phyloP scores from a whole-genome alignment of 2,329 filamentous ascomycete species.

The Hymenotorrendiella dingleyae region DNA sequence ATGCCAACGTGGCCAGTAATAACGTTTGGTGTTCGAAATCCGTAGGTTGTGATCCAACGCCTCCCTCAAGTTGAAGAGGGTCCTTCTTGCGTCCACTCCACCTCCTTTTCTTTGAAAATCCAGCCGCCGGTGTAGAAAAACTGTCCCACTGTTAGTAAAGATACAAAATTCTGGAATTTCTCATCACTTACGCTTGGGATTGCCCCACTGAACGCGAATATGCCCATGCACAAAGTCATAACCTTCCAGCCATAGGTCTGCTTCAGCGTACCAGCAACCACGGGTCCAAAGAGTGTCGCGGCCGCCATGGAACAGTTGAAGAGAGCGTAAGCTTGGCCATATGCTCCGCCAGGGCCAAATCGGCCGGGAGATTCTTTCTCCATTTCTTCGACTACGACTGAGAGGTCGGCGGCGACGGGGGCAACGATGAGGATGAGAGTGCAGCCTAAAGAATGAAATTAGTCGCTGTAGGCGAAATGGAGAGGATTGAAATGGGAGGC shows the following conservation, averaged over 20 bases:
- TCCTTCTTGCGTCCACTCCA: too few species aligned
- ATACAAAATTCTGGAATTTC: background rate
- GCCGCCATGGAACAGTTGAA: constrained; percentile 47
- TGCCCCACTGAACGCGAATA: constrained; percentile 22
- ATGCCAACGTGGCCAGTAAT: too few species aligned
- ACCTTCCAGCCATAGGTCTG: constrained; percentile 42
- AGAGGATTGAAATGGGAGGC: constrained; percentile 16
- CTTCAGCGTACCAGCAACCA: constrained; percentile 44
- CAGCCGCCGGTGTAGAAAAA: background rate
- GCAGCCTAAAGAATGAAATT: background rate
- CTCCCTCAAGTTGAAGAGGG: too few species aligned
- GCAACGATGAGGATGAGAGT: constrained; percentile 53
- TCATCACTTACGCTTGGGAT: constrained; percentile 65
- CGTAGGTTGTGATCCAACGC: too few species aligned
- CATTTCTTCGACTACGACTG: constrained; percentile 47
- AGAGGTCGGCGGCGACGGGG: constrained; percentile 64
- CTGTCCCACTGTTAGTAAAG: constrained; percentile 1
- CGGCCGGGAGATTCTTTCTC: constrained; percentile 41
- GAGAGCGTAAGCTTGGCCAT: constrained; percentile 51
- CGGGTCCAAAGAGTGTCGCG: constrained; percentile 43
- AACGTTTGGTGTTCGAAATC: too few species aligned
- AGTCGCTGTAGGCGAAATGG: background rate
- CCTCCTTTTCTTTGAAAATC: background rate
- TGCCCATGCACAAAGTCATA: constrained; percentile 44
- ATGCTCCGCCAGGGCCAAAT: constrained; percentile 49